Evolutionary conservation across 192 early-diverging fungal species (phyloP), one percentile per base, ranked within the genome.

Genomic region (Phlyctochytrium bullatum): DNA sequence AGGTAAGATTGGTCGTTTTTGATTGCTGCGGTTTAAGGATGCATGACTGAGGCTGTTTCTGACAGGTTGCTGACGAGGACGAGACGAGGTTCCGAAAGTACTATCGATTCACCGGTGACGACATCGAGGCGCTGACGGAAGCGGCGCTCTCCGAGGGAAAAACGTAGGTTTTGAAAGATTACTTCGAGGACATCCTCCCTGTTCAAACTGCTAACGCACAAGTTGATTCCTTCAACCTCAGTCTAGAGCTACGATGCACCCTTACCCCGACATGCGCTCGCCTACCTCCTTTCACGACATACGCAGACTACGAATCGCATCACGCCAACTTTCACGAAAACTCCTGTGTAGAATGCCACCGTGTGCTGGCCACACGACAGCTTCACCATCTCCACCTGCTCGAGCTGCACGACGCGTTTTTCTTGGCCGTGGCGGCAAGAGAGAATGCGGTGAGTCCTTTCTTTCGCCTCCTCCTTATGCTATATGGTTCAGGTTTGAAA

Each of bases 351-450:
- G 32, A 65, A 52, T 78, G 77, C 59, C 34, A 54, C 3, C 64
- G 74, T 17, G 57, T 76, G 20, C 36, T 78, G 32, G 70, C 74
- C 1, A 73, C 74, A 3, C 20, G n/a, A 2, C 52, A 56, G 10
- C 36, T 78, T 3, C 66, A 76, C 1, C 52, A 78, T 64, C 36
- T 78, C 40, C 69, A 71, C 35, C 10, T 64, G 12, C 32, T 25
- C 3, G 69, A 71, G 40, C 24, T 71, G 40, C 69, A 71, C 36
- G 69, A 71, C 62, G 23, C 69, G 31, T 71, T 64, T 40, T 71
- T 71, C 56, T 6, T 2, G 12, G 53, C 36, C 12, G 16, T 50
- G 3, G 68, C 68, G 3, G 59, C 36, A 34, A 2, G 1, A 3
- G 59, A 52, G 16, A 69, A 69, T 2, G 50, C 64, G 20, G 62